These are phyloP conservation scores for Colletotrichum tabaci DNA, from an alignment of 2,329 filamentous ascomycete species.

Conservation along the genomic window DNA sequence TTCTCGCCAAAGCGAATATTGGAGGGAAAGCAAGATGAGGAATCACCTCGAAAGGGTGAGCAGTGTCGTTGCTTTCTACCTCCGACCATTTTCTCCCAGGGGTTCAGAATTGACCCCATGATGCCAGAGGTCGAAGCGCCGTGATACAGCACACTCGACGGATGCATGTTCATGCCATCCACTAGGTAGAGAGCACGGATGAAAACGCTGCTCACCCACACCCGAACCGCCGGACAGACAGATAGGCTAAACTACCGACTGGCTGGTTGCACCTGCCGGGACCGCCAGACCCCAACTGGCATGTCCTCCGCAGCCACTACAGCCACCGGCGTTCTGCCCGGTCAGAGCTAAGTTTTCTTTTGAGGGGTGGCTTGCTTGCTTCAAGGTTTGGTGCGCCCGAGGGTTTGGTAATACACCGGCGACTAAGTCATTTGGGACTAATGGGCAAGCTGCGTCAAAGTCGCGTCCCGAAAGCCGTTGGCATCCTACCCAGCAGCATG, in stretches of 20 bases:
- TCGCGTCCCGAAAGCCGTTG: conserved; percentile 25
- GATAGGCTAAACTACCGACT: conserved; percentile 12
- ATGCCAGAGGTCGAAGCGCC: neutral
- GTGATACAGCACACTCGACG: conserved; percentile 5
- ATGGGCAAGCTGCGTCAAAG: neutral
- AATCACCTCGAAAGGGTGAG: neutral
- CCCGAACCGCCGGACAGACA: no score
- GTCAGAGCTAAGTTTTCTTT: conserved; percentile 18
- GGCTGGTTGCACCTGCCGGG: neutral
- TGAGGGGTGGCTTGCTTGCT: conserved; percentile 10
- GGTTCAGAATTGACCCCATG: neutral
- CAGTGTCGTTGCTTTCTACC: neutral
- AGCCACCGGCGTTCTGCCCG: neutral
- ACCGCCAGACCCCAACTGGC: conserved; percentile 8
- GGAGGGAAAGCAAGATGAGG: neutral
- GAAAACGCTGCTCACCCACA: neutral
- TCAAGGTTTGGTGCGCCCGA: conserved; percentile 26
- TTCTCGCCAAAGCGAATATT: neutral
- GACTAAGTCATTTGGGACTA: conserved; percentile 22
- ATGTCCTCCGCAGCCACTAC: conserved; percentile 20
- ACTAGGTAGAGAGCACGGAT: neutral
- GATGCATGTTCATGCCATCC: neutral
- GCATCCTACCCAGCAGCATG: conserved; percentile 2
- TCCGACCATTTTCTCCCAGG: neutral
- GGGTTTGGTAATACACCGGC: conserved; percentile 27